phyloP scores from a whole-genome alignment of 1,284 basidiomycete genomes.

The Pholiota adiposa region DNA sequence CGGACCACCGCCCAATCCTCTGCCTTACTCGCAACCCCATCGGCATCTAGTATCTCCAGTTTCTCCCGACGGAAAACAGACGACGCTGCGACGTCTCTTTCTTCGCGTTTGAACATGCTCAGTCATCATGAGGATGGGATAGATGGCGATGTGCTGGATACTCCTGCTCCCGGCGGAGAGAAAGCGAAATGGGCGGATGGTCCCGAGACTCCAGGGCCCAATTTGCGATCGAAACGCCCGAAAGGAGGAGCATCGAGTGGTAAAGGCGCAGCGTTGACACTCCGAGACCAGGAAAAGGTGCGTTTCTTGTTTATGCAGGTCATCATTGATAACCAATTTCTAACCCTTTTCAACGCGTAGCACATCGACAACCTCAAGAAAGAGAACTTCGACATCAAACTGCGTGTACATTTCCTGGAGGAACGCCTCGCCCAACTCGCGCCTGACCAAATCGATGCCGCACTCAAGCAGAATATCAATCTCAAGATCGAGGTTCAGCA shows the following conservation, averaged over 20 bases:
- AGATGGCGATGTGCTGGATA: slow-evolving; percentile 54
- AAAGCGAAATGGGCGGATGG: slow-evolving; percentile 54
- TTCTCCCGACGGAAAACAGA: slow-evolving; percentile 32
- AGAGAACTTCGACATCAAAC: slow-evolving; percentile 93
- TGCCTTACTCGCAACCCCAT: slow-evolving; percentile 55
- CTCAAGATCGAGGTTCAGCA: slow-evolving; percentile 94
- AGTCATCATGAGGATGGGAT: slow-evolving; percentile 32
- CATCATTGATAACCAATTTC: not conserved
- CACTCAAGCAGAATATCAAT: slow-evolving; percentile 91
- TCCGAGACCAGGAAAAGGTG: slow-evolving; percentile 95
- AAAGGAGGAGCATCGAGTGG: slow-evolving; percentile 25
- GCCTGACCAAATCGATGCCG: slow-evolving; percentile 90
- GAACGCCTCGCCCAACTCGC: slow-evolving; percentile 87
- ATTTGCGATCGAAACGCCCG: slow-evolving; percentile 24
- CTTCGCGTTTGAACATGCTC: slow-evolving; percentile 29
- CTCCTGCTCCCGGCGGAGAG: slow-evolving; percentile 51
- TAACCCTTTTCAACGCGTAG: slow-evolving; percentile 42
- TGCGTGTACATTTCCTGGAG: slow-evolving; percentile 92
- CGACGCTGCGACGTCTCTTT: slow-evolving; percentile 29
- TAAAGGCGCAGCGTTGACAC: slow-evolving; percentile 76
- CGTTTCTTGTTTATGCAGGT: slow-evolving; percentile 23
- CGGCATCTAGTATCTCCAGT: slow-evolving; percentile 38
- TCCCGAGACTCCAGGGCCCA: slow-evolving; percentile 50
- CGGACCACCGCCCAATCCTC: slow-evolving; percentile 59
- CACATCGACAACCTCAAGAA: slow-evolving; percentile 94